Percentiles rank a stretch among this genome's conserved stretches.
These are phyloP conservation scores for Euphorbia celastroides DNA, from an alignment of 441 rosid genomes.

Conservation along the genomic window DNA sequence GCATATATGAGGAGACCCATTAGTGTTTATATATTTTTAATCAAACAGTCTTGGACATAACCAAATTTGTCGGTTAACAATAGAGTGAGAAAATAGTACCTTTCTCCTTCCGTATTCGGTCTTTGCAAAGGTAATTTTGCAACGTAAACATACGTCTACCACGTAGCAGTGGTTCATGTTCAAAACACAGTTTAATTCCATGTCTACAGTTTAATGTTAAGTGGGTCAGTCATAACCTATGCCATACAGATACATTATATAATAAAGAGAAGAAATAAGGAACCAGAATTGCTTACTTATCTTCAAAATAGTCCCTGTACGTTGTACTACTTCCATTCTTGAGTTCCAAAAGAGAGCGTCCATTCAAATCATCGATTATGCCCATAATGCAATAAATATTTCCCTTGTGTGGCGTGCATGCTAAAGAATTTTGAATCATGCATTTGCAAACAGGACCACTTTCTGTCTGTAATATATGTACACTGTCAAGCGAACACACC, in stretches of 20 bases:
- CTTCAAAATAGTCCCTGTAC: conserved; percentile 49
- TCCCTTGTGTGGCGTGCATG: conserved; percentile 75
- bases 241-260: conserved; percentile 4
- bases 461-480: conserved; percentile 38
- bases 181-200: conserved; percentile 36
- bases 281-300: conserved; percentile 29
- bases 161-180: conserved; percentile 35
- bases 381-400: conserved; percentile 48
- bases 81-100: conserved; percentile 31
- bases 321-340: conserved; percentile 36
- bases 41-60: neutral
- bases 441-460: conserved; percentile 52
- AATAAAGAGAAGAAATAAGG: neutral
- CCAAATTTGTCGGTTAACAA: neutral
- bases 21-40: too few relatives aligned
- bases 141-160: conserved; percentile 56
- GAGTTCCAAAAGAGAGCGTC: conserved; percentile 39
- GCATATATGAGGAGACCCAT: conserved; percentile 17
- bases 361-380: conserved; percentile 36
- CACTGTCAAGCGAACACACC: conserved; percentile 30
- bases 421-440: conserved; percentile 51
- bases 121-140: conserved; percentile 39
- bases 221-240: neutral
- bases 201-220: conserved; percentile 39
- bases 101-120: conserved; percentile 47